phyloP scores from a whole-genome alignment of 192 early-diverging fungal genomes.

The Linnemannia elongata region DNA sequence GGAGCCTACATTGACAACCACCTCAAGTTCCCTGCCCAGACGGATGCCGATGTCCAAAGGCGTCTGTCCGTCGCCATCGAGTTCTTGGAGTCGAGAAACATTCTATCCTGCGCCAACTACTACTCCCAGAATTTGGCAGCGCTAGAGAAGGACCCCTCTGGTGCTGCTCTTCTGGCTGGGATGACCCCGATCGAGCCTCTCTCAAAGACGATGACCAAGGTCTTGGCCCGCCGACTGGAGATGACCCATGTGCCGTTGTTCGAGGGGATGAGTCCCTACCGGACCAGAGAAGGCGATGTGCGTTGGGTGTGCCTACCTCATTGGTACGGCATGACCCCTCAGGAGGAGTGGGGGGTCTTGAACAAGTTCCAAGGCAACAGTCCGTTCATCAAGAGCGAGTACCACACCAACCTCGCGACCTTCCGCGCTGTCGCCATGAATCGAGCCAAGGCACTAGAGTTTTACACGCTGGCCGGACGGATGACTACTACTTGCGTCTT shows the following conservation, averaged over 20 bases:
- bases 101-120: neutral
- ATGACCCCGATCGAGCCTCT: neutral
- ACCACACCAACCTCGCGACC: neutral
- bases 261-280: neutral
- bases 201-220: slow-evolving; percentile 8
- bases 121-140: neutral
- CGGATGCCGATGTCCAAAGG: neutral
- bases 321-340: neutral
- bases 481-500: neutral
- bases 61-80: neutral
- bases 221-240: neutral
- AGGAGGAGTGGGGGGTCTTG: neutral
- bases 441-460: neutral
- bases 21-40: neutral
- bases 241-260: neutral
- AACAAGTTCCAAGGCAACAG: neutral
- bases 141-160: neutral
- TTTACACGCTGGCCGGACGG: neutral
- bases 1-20: slow-evolving; percentile 1
- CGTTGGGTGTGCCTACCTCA: slow-evolving; percentile 4
- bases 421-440: neutral
- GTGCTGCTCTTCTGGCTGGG: neutral
- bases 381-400: neutral
- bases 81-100: neutral
- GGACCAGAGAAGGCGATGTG: neutral